Evolutionary conservation across 805 yeast species (phyloP).

Genomic region (Myxozyma mucilagina): DNA sequence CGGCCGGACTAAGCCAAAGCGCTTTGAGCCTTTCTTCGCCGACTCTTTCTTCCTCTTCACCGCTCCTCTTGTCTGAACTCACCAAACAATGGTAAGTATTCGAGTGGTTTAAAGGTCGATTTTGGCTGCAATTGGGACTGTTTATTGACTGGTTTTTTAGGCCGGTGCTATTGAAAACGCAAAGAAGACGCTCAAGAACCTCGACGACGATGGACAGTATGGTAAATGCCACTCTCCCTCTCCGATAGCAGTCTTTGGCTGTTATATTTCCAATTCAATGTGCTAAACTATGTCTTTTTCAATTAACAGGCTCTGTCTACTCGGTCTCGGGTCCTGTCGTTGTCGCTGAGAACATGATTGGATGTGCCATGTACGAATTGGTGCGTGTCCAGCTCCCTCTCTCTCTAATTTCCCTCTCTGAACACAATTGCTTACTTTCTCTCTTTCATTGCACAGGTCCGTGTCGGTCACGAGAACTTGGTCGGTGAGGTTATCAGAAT

Average conservation of each 20-base stretch:
- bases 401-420: not conserved
- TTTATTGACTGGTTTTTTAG: slow-evolving; percentile 41
- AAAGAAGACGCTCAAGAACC: slow-evolving; percentile 90
- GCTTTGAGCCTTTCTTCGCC: slow-evolving; percentile 4
- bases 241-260: not conserved
- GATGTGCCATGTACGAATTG: slow-evolving; percentile 99
- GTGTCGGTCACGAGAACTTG: slow-evolving; percentile 93
- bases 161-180: slow-evolving; percentile 98
- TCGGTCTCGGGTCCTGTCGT: slow-evolving; percentile 98
- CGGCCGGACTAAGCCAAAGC: slow-evolving; percentile 13
- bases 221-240: slow-evolving; percentile 47
- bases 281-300: not conserved
- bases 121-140: slow-evolving; percentile 1
- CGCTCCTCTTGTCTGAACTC: not conserved
- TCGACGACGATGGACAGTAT: slow-evolving; percentile 74
- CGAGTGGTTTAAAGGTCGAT: no score
- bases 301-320: slow-evolving; percentile 53
- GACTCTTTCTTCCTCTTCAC: not conserved
- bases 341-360: slow-evolving; percentile 97
- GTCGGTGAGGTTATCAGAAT: slow-evolving; percentile 99
- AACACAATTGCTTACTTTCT: not conserved
- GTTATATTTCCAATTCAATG: not conserved
- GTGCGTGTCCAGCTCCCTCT: slow-evolving; percentile 40
- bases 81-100: slow-evolving; percentile 21
- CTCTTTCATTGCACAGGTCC: slow-evolving; percentile 44